Base-by-base conservation (phyloP, 139 green algal species). In the Chlorella sp. region DNA sequence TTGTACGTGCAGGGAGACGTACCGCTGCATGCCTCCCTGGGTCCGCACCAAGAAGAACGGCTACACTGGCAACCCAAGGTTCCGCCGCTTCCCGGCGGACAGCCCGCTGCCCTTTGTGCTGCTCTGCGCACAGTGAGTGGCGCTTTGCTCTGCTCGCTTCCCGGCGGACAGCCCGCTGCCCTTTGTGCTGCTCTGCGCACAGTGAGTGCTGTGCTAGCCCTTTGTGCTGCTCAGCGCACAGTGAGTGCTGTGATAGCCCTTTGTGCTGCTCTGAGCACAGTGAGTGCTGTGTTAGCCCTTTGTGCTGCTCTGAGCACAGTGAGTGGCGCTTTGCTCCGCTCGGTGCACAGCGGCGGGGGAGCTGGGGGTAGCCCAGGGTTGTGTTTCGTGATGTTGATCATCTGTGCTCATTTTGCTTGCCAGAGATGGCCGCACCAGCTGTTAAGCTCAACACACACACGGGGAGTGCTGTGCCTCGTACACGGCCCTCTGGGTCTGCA, bases 1-100 rank as follows among this genome's bases (percentile, higher is more conserved):
- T n/a, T n/a, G 42, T 14, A 55, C 42, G 42, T 62, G 27, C 61
- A 67, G 74, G 74, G 61, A 79, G 35, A 31, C 71, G 35, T 72
- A 63, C 67, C 67, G 49, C 35, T 62, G 63, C 63, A 69, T 69
- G 63, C 63, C 63, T 14, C 63, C 63, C 31, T 69, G 63, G 63
- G 63, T 69, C 20, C 61, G 61, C 61, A 67, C 61, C n/a, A 69
- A 69, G 63, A 69, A 31, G 2, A 29, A 10, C 14, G 63, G 63
- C 5, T 69, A 69, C 63, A 26, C 63, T 6, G 23, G 10, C 27
- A 69, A 69, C 32, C 63, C 27, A 26, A 31, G 63, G 20, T 69
- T 69, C 63, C 31, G 63, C 17, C 31, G 32, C 5, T 69, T 69
- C 63, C 63, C 63, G 20, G 6, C 31, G 20, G 31, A 35, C 31